Base-by-base conservation (phyloP, 345 rosid genomes). In the Garcia nutans region DNA sequence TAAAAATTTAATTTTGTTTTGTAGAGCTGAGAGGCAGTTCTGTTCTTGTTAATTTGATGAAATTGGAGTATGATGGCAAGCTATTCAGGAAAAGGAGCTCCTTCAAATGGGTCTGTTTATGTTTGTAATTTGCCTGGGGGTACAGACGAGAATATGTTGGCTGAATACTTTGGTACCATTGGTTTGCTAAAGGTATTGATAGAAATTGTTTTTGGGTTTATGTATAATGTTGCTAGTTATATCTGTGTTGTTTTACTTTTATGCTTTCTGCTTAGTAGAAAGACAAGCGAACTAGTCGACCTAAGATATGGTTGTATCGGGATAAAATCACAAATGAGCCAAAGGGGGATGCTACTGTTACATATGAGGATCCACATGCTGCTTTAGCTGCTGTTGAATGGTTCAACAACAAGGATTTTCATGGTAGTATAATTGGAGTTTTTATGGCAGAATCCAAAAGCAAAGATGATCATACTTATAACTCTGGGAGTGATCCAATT, bases 301-400 rank as follows among this genome's bases (percentile, higher is more conserved):
- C 99, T 1, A 96, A 93, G 86, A 86, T 96, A 73, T 96, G 99
- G 99, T 44, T 96, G 22, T 96, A 96, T 78, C 87, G 86, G 16
- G 99, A 96, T 80, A 93, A 96, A 78, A 85, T 71, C 47, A 96
- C 99, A 31, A 84, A 92, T 89, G 98, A 93, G 74, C 97, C 95
- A 0, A 96, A 96, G 75, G 98, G 97, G 70, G 99, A 96, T 87
- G 98, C 99, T 66, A 93, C 98, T 0, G 95, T 92, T 68, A 93
- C 99, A 10, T 96, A 96, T 68, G 99, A 96, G 82, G 99, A 96
- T 22, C 99, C 98, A 10, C 95, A 96, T 82, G 99, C 99, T 63
- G 99, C 98, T 28, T 79, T 81, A 54, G 99, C 99, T 75, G 99
- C 98, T 68, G 93, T 96, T 42, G 99, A 96, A 66, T 96, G 98